Percentiles rank a stretch among this genome's conserved stretches.
Conservation (phyloP, 768 basidiomycete species). For the Termitomyces sp. region DNA sequence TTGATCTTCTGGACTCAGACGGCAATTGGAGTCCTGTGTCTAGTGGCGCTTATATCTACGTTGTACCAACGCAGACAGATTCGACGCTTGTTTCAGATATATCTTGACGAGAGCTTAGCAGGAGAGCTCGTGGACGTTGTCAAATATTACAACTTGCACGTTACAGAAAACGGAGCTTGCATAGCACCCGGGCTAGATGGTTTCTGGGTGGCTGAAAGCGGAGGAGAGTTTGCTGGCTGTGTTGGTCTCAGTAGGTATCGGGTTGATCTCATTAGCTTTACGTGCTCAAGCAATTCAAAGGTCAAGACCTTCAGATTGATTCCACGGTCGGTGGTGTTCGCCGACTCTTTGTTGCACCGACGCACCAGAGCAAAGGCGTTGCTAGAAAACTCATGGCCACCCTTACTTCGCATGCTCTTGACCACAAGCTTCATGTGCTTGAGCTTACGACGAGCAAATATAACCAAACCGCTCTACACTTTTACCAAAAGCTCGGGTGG, state of each 20-base stretch:
- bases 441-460: conserved; percentile 14
- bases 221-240: conserved; percentile 10
- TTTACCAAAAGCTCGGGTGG: conserved; percentile 13
- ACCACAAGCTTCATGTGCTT: conserved; percentile 6
- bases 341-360: conserved; percentile 9
- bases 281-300: neutral
- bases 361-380: conserved; percentile 9
- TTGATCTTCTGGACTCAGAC: neutral
- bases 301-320: conserved; percentile 1
- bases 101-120: conserved; percentile 2
- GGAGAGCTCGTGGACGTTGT: conserved; percentile 11
- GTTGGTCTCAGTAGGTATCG: conserved; percentile 13
- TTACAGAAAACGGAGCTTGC: conserved; percentile 1
- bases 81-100: conserved; percentile 1
- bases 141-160: conserved; percentile 1
- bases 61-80: conserved; percentile 4
- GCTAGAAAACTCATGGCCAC: conserved; percentile 12
- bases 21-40: neutral
- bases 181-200: conserved; percentile 3
- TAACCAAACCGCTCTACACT: conserved; percentile 6
- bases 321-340: conserved; percentile 9
- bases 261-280: neutral
- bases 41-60: neutral
- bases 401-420: conserved; percentile 8
- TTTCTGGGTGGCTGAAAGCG: conserved; percentile 15